Evolutionary conservation across 768 basidiomycete species (phyloP), one percentile per base, ranked within the genome.

Genomic region (Plicaturopsis crispa): DNA sequence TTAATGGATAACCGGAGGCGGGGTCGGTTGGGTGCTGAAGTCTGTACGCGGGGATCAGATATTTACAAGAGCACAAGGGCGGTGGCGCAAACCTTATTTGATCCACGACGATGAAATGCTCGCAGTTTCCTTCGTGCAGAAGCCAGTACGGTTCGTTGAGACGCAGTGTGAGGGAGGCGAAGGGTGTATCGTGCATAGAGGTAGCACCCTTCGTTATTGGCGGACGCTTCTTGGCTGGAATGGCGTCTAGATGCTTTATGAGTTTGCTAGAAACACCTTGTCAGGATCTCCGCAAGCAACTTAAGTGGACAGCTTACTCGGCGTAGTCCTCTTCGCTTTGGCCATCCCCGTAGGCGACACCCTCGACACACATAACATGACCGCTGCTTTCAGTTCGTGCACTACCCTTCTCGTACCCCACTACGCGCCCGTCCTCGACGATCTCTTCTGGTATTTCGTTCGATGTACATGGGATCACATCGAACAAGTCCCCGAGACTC

Each of bases 101-200:
- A 42, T 86, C 78, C 26, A 90, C 45, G 16, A 82, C 71, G 16
- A 88, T 47, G 53, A 80, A 84, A 50, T 91, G 88, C 48, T 89
- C 85, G 51, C 88, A 91, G 48, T 75, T 81, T 23, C 87, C 88
- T 38, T 72, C 70, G 50, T 91, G 88, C 13, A 89, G 62, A 39
- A 90, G 61, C 78, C 83, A 87, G 47, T 91, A 90, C 1, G 89
- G 89, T 49, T 82, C 69, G 47, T 84, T 73, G 24, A 86, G 55
- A 22, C 79, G 71, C 16, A 89, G 55, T 3, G 65, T 59, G 17
- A 90, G 67, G 1, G 75, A 70, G 1, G 63, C 56, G 28, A 89
- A 60, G 6, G 52, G 39, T 6, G 74, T 75, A 38, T 76, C 65
- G 38, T 61, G 51, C 51, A 80, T 63, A 3, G 69, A 49, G 6